Conservation (phyloP, 2,329 filamentous ascomycete species). For the Aotearoamyces nothofagi region DNA sequence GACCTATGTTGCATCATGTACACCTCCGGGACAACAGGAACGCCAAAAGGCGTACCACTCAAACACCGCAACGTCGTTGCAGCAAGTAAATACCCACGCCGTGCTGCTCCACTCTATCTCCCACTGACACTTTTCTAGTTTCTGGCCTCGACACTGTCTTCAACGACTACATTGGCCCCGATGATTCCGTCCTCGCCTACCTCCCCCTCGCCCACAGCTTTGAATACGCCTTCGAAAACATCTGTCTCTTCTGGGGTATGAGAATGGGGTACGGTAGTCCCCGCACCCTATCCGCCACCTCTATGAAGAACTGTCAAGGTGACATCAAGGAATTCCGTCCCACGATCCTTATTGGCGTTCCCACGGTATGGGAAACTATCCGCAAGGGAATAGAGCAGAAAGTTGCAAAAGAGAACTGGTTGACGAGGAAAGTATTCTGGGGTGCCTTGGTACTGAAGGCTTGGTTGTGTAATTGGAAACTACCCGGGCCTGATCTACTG, state of each 20-base stretch:
- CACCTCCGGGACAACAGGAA: constrained; percentile 79
- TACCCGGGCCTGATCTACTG: constrained; percentile 52
- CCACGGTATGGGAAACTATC: constrained; percentile 92
- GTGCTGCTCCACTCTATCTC: no score
- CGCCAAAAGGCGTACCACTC: constrained; percentile 79
- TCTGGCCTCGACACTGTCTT: constrained; percentile 69
- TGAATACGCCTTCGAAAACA: constrained; percentile 88
- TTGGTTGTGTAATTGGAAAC: no score
- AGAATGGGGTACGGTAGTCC: constrained; percentile 88
- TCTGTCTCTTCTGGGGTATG: constrained; percentile 75
- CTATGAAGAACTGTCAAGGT: constrained; percentile 77
- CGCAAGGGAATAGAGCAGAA: constrained; percentile 82
- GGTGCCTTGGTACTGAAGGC: constrained; percentile 40
- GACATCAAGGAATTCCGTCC: constrained; percentile 87
- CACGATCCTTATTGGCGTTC: constrained; percentile 83
- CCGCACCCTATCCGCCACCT: constrained; percentile 71
- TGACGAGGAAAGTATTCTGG: constrained; percentile 66
- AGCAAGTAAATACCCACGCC: constrained; percentile 54
- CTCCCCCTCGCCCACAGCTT: constrained; percentile 90
- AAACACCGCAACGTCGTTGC: constrained; percentile 73
- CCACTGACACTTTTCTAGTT: constrained; percentile 29
- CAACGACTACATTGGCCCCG: constrained; percentile 59
- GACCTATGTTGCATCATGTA: constrained; percentile 76
- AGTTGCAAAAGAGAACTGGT: constrained; percentile 49
- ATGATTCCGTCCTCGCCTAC: constrained; percentile 74